Conservation (phyloP, 768 basidiomycete species). For the Tricholoma matsutake region DNA sequence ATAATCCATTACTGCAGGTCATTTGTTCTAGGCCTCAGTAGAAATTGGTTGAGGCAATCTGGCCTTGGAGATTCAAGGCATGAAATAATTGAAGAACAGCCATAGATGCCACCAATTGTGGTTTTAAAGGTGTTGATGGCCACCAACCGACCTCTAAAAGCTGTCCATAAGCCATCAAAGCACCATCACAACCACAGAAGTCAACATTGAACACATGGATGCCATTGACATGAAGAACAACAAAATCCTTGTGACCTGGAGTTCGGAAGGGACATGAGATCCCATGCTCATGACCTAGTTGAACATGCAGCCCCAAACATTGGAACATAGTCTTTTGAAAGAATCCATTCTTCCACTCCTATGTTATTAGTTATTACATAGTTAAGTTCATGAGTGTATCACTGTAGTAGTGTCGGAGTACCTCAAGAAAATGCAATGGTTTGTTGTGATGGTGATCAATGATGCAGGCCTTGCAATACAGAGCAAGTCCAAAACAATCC, state of each 20-base stretch:
- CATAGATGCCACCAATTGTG: conserved; percentile 18
- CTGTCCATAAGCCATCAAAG: conserved; percentile 4
- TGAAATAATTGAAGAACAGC: conserved; percentile 18
- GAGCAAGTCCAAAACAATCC: conserved; percentile 10
- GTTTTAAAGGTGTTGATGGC: conserved; percentile 18
- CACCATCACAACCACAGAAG: conserved; percentile 16
- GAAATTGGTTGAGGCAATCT: conserved; percentile 16
- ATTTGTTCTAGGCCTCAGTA: conserved; percentile 4
- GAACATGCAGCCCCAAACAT: conserved; percentile 11
- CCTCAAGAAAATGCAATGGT: conserved; percentile 18
- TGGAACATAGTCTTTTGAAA: conserved; percentile 9
- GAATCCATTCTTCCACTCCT: conserved; percentile 18
- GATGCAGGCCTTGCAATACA: conserved; percentile 13
- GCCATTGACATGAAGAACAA: conserved; percentile 19
- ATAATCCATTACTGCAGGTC: too few relatives aligned
- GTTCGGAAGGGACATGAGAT: conserved; percentile 8
- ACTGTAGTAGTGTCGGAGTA: conserved; percentile 3
- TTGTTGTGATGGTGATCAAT: conserved; percentile 10
- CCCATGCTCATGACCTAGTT: conserved; percentile 17
- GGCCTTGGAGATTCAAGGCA: conserved; percentile 13
- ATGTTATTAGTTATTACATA: background rate
- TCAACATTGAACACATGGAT: conserved; percentile 17
- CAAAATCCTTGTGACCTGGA: conserved; percentile 11
- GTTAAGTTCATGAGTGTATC: background rate
- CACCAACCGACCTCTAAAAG: conserved; percentile 18